Conservation (phyloP, 1,284 basidiomycete species). For the Ceratobasidium sp. region DNA sequence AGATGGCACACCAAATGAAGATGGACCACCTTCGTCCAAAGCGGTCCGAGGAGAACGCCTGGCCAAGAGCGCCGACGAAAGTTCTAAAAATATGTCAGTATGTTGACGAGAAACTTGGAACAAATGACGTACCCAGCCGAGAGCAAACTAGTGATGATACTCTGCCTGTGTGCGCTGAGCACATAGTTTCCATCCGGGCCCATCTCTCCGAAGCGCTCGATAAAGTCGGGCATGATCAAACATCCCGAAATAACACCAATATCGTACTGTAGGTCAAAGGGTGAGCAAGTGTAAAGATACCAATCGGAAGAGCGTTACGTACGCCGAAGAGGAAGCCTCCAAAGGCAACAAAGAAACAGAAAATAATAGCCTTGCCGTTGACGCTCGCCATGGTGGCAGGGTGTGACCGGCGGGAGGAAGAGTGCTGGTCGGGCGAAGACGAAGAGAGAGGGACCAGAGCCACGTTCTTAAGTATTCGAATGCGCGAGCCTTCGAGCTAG, state of each 20-base stretch:
- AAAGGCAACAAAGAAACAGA: slow-evolving; percentile 68
- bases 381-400: slow-evolving; percentile 32
- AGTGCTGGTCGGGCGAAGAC: slow-evolving; percentile 26
- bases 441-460: slow-evolving; percentile 6
- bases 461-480: slow-evolving; percentile 37
- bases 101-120: neutral
- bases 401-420: slow-evolving; percentile 16
- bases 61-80: slow-evolving; percentile 67
- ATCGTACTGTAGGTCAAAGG: slow-evolving; percentile 69
- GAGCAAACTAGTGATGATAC: slow-evolving; percentile 78
- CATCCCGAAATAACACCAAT: slow-evolving; percentile 81
- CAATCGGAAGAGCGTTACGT: neutral
- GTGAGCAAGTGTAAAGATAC: slow-evolving; percentile 46
- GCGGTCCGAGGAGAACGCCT: slow-evolving; percentile 78
- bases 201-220: slow-evolving; percentile 66
- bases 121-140: slow-evolving; percentile 67
- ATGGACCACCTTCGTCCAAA: slow-evolving; percentile 76
- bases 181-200: slow-evolving; percentile 59
- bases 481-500: neutral
- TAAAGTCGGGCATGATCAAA: slow-evolving; percentile 80
- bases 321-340: slow-evolving; percentile 47
- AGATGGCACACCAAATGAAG: slow-evolving; percentile 76
- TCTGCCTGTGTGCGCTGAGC: slow-evolving; percentile 68
- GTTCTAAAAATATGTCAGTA: slow-evolving; percentile 10
- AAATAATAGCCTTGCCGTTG: slow-evolving; percentile 64